Evolutionary conservation across 139 green algal genomes (phyloP).

Genomic region (Chlamydomonas eustigma): DNA sequence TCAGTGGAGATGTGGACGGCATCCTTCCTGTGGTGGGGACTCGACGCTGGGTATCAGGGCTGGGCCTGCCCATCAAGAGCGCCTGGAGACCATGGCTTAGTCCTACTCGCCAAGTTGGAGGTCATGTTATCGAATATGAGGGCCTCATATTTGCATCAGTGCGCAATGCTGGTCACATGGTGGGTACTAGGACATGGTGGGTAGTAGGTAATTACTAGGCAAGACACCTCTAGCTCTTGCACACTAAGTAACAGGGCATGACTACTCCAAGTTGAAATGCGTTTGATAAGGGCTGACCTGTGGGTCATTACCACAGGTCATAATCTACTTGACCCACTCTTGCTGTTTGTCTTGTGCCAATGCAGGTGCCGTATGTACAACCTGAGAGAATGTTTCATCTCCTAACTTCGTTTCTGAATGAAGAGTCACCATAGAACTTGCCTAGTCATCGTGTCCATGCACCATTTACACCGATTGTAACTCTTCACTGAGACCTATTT

Average conservation of each 20-base stretch:
- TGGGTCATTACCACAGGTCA: no score
- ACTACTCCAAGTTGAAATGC: neutral
- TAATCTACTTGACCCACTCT: neutral
- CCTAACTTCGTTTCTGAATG: neutral
- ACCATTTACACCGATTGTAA: no score
- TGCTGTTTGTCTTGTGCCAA: neutral
- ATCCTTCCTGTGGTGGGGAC: constrained; percentile 89
- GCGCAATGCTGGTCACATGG: constrained; percentile 17
- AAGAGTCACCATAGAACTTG: neutral
- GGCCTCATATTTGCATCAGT: neutral
- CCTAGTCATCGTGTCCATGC: no score
- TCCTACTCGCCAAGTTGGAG: constrained; percentile 55
- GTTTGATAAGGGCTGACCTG: no score
- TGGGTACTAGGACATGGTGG: neutral
- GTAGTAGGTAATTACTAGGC: neutral
- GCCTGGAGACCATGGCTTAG: constrained; percentile 89
- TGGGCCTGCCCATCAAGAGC: constrained; percentile 45
- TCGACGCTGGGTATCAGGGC: constrained; percentile 21
- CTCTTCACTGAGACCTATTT: no score
- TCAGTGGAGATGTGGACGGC: constrained; percentile 83
- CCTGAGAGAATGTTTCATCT: constrained; percentile 14
- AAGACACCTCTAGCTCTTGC: neutral
- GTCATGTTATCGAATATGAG: constrained; percentile 8
- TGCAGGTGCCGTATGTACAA: constrained; percentile 14
- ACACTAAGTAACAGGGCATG: neutral